These are phyloP conservation scores for Elsinoe necatrix DNA, from an alignment of 2,329 filamentous ascomycete genomes.

Conservation along the genomic window DNA sequence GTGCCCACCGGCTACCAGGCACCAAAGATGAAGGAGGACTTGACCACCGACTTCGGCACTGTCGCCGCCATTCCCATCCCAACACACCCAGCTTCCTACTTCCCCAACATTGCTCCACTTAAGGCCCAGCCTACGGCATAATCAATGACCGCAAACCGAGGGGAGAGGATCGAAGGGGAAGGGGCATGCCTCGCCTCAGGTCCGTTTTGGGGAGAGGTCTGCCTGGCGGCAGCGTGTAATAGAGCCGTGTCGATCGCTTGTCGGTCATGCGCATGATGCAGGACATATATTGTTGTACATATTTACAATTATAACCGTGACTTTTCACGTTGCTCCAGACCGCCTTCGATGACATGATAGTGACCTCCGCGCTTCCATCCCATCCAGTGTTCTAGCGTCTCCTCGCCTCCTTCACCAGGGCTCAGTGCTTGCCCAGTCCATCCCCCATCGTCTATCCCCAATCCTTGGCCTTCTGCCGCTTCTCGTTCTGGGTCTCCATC, in stretches of 20 bases:
- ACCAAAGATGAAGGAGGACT: constrained; percentile 31
- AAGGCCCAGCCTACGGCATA: constrained; percentile 19
- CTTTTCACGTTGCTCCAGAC: constrained; percentile 39
- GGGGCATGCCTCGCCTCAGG: no score
- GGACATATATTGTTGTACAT: constrained; percentile 2
- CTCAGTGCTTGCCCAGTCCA: constrained; percentile 54
- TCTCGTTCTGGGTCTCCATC: constrained; percentile 37
- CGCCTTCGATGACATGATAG: constrained; percentile 58
- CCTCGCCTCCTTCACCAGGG: constrained; percentile 65
- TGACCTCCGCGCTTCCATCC: constrained; percentile 67
- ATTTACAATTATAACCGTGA: constrained; percentile 8
- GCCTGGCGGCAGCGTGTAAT: neutral
- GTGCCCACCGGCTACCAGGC: constrained; percentile 34
- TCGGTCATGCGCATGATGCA: neutral
- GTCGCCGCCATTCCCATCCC: constrained; percentile 35
- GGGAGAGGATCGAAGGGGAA: no score
- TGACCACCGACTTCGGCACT: constrained; percentile 26
- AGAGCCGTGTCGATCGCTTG: neutral
- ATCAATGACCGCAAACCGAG: neutral
- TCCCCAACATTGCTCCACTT: constrained; percentile 30
- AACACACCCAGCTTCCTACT: constrained; percentile 34
- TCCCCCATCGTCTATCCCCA: constrained; percentile 56
- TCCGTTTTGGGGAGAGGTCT: no score
- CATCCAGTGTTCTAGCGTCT: constrained; percentile 60
- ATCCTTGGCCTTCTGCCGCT: constrained; percentile 52